Conservation (phyloP, 2,329 filamentous ascomycete genomes). For the Trichoderma semiorbis region DNA sequence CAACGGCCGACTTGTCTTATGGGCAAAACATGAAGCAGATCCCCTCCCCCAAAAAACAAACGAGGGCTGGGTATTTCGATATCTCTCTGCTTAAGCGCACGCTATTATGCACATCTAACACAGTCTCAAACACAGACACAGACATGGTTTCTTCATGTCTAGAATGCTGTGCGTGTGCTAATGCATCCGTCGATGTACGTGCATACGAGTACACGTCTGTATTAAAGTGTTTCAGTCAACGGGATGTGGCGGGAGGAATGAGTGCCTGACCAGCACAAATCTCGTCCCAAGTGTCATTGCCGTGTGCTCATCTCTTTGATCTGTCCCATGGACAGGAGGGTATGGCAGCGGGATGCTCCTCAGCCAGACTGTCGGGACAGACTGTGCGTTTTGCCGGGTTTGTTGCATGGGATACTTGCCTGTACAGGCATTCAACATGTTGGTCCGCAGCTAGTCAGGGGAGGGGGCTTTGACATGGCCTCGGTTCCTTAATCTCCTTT, state of each 20-base stretch:
- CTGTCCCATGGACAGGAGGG: background rate
- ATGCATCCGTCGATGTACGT: background rate
- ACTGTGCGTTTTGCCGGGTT: background rate
- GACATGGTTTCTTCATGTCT: background rate
- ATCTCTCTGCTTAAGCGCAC: background rate
- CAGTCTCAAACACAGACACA: slow-evolving; percentile 3
- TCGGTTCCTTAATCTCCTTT: background rate
- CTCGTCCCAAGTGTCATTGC: background rate
- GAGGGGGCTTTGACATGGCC: background rate
- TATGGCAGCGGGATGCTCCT: background rate
- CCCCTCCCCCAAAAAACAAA: background rate
- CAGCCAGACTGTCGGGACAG: background rate
- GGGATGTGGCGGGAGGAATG: background rate
- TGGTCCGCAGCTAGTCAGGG: background rate
- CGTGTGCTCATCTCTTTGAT: background rate
- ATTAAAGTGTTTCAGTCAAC: background rate
- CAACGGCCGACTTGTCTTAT: background rate
- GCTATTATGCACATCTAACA: background rate
- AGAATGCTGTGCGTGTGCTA: background rate
- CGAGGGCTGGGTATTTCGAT: background rate
- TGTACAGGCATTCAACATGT: background rate
- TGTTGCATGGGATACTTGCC: background rate
- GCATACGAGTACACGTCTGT: background rate
- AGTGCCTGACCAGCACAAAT: background rate
- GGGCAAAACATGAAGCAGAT: slow-evolving; percentile 1